Evolutionary conservation across 2,329 filamentous ascomycete species (phyloP).

Genomic region (Pseudogymnoascus sp.): DNA sequence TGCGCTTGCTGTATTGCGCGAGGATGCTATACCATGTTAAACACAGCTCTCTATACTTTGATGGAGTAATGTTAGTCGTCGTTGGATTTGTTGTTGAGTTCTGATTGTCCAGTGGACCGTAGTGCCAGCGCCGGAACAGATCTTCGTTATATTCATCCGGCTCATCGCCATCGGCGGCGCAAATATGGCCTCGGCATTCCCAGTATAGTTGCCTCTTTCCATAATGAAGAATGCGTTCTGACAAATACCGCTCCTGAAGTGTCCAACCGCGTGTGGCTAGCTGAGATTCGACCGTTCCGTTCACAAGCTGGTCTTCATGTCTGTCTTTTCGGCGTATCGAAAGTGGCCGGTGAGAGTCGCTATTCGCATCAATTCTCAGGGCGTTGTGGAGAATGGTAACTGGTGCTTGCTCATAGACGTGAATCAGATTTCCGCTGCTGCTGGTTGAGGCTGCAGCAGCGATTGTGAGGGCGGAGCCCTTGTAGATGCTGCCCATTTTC

Average conservation of each 20-base stretch:
- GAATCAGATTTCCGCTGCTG: not conserved
- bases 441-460: not conserved
- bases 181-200: slow-evolving; percentile 12
- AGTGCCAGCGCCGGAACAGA: not conserved
- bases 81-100: not conserved
- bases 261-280: slow-evolving; percentile 7
- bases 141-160: not conserved
- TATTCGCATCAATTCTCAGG: not conserved
- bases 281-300: not conserved
- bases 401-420: not conserved
- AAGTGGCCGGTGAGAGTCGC: not conserved
- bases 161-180: not conserved
- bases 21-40: slow-evolving; percentile 11
- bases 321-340: not conserved
- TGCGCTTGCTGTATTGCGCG: not conserved
- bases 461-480: not conserved
- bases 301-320: not conserved
- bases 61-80: not conserved
- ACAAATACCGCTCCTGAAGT: slow-evolving; percentile 13
- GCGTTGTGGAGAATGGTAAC: not conserved
- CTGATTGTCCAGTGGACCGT: not conserved
- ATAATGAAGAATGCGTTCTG: slow-evolving; percentile 12
- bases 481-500: not conserved
- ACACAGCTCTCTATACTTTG: not conserved
- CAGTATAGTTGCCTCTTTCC: slow-evolving; percentile 12